A percentile compares a stretch with the other conserved stretches of the same genome.
phyloP scores from a whole-genome alignment of 2,329 filamentous ascomycete genomes.

The Pyrenochaeta sp. region DNA sequence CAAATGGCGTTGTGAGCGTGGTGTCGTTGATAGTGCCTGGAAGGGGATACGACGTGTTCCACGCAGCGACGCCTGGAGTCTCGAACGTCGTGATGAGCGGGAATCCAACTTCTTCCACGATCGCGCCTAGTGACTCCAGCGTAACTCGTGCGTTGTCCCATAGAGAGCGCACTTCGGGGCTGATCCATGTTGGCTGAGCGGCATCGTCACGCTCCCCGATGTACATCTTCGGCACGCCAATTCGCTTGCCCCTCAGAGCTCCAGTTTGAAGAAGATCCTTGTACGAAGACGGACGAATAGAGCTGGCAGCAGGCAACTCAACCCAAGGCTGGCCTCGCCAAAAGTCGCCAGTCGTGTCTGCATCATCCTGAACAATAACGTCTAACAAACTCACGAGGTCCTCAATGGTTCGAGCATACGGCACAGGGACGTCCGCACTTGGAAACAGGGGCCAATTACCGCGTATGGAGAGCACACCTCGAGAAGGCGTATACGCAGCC shows the following conservation, averaged over 20 bases:
- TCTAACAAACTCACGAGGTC: slow-evolving; percentile 59
- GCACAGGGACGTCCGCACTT: slow-evolving; percentile 62
- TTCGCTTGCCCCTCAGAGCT: slow-evolving; percentile 51
- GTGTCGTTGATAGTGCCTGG: too few relatives aligned
- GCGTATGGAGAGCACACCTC: slow-evolving; percentile 57
- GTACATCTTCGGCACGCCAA: slow-evolving; percentile 59
- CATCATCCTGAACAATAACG: slow-evolving; percentile 53
- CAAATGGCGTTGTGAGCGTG: slow-evolving; percentile 47
- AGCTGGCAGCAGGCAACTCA: slow-evolving; percentile 41
- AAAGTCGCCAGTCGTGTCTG: slow-evolving; percentile 54
- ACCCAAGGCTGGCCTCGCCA: slow-evolving; percentile 60
- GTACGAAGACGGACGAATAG: slow-evolving; percentile 30
- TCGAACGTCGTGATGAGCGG: slow-evolving; percentile 54
- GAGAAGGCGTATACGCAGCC: slow-evolving; percentile 62
- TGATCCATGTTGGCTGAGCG: slow-evolving; percentile 39
- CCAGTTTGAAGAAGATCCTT: slow-evolving; percentile 35
- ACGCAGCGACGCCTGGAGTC: slow-evolving; percentile 24
- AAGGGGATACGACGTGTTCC: slow-evolving; percentile 2
- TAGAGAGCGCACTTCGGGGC: slow-evolving; percentile 45
- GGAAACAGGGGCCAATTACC: slow-evolving; percentile 63
- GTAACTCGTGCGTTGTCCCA: slow-evolving; percentile 10
- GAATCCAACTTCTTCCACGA: slow-evolving; percentile 51
- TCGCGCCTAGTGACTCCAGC: slow-evolving; percentile 51
- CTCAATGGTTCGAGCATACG: slow-evolving; percentile 56
- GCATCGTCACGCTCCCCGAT: slow-evolving; percentile 46